Evolutionary conservation across 164 flowering plant genomes (phyloP), one percentile per base, ranked within the genome.

Genomic region (Magnolia changhungtana): DNA sequence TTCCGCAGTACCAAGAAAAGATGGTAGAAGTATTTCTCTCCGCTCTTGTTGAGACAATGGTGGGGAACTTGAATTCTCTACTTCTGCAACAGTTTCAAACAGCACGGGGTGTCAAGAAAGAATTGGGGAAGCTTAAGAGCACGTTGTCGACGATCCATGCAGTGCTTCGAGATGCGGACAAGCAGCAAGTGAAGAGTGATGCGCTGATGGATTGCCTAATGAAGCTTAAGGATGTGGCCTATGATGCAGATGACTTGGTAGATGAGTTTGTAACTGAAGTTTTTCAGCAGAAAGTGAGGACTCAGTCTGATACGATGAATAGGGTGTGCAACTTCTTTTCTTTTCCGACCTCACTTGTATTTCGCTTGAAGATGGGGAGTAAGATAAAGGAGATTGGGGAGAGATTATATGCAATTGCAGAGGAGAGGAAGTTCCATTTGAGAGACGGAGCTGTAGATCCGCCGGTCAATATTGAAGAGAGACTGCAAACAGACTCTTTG

Each of bases 281-380:
- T 4, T 16, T 63, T 1, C 68, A 50, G 0, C 11, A 8, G 24
- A 59, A 20, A 21, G 58, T 8, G 24, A 11, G 7, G 24, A 21
- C 45, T 37, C 6, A 14, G 37, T 5, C 10, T 10, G 20, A 11
- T 37, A 37, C 45, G 45, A 37, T 5, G 45, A 37, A 74, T 8
- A 74, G 67, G 76, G 76, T 74, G 67, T 8, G 71, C 49, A 50
- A 8, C 19, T 73, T 73, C 55, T n/a, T 73, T 37, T 31, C 51
- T 8, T 8, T 63, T 65, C 50, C 72, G 0, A 70, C 50, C 52
- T 23, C 72, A 20, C 23, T 70, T 6, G 27, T 8, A 50, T n/a
- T 49, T 70, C 59, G 24, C 10, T 8, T n/a, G 7, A 45, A 70
- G 13, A 50, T 70, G 23, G 24, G 19, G 50, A 10, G 7, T 70